Conservation (phyloP, 2,329 filamentous ascomycete genomes). For the Xylaria sp. region DNA sequence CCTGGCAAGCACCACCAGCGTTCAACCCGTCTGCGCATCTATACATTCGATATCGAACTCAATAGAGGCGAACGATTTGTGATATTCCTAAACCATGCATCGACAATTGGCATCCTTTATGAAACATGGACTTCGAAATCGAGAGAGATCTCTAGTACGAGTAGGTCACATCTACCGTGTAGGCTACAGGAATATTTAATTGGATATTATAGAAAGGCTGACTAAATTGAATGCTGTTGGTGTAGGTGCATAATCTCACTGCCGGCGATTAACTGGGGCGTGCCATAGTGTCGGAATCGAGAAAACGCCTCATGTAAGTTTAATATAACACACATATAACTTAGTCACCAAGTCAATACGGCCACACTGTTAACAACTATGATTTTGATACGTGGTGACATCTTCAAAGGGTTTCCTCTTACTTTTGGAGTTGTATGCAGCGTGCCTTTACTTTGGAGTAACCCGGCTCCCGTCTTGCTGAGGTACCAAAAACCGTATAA, state of each 20-base stretch:
- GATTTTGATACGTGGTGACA: background rate
- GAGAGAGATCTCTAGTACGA: background rate
- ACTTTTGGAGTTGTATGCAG: background rate
- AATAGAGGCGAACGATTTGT: background rate
- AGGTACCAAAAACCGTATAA: background rate
- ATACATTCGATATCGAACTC: background rate
- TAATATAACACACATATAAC: background rate
- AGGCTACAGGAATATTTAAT: background rate
- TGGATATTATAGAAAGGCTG: background rate
- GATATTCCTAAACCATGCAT: background rate
- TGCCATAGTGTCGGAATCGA: slow-evolving; percentile 1
- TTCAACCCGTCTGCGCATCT: background rate
- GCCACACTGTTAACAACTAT: too few species aligned
- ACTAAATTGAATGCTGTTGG: background rate
- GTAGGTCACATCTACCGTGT: background rate
- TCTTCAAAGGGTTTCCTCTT: background rate
- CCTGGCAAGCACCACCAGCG: background rate
- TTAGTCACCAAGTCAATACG: background rate
- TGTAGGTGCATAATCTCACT: background rate
- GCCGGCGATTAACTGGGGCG: background rate
- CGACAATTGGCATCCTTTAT: background rate
- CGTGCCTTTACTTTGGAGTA: background rate
- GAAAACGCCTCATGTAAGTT: background rate
- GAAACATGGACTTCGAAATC: background rate
- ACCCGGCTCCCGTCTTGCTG: background rate